Percentiles rank a stretch among this genome's conserved stretches.
These are phyloP conservation scores for Suhomyces kunorum DNA, from an alignment of 1,139 yeast genomes.

Conservation along the genomic window DNA sequence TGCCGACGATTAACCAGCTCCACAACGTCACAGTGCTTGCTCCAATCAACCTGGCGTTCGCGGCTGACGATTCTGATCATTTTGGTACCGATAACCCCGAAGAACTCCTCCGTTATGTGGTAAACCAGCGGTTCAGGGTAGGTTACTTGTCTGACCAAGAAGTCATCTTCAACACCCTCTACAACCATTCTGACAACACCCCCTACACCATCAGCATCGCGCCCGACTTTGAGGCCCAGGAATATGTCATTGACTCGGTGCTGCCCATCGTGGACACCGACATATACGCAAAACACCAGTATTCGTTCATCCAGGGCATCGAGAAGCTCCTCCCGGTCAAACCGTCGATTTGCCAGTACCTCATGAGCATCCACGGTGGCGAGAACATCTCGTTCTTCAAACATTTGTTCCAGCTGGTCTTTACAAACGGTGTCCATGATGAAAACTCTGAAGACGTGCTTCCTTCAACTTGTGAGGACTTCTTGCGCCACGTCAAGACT, in stretches of 20 bases:
- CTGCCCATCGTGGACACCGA: conserved; percentile 63
- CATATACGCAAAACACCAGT: conserved; percentile 63
- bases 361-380: conserved; percentile 27
- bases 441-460: too few species aligned
- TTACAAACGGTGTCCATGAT: too few species aligned
- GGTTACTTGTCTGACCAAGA: conserved; percentile 33
- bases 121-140: conserved; percentile 38
- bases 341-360: conserved; percentile 42
- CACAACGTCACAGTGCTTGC: conserved; percentile 77
- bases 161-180: conserved; percentile 36
- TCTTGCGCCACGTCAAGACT: conserved; percentile 31
- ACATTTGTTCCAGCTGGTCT: conserved; percentile 34
- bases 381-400: conserved; percentile 29
- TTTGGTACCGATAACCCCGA: conserved; percentile 8
- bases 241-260: conserved; percentile 49
- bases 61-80: conserved; percentile 20
- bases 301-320: conserved; percentile 75
- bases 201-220: conserved; percentile 31
- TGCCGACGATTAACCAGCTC: conserved; percentile 67
- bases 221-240: conserved; percentile 31
- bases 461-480: conserved; percentile 32
- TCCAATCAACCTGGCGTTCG: conserved; percentile 82
- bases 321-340: conserved; percentile 52
- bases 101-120: conserved; percentile 35
- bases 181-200: conserved; percentile 16